Percentiles rank a stretch among this genome's conserved stretches.
Evolutionary conservation across 768 basidiomycete species (phyloP).

Genomic region (Russula abietina): DNA sequence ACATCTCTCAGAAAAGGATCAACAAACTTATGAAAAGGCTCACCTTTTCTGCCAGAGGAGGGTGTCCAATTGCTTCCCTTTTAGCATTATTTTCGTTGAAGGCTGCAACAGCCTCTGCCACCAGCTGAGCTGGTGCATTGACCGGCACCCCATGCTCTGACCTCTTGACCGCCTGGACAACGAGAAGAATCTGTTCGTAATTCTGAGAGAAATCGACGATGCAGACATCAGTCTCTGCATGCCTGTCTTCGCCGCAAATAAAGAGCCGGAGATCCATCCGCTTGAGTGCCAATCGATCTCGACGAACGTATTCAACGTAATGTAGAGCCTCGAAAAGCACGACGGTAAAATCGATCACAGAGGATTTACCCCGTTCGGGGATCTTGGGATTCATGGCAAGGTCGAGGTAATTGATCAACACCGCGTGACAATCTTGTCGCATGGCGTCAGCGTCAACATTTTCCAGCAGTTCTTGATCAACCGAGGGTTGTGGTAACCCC

Average conservation of each 20-base stretch:
- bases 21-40: neutral
- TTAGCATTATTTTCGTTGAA: neutral
- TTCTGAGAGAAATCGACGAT: neutral
- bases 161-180: constrained; percentile 15
- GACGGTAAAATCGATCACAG: neutral
- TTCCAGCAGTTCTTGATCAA: neutral
- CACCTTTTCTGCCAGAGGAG: neutral
- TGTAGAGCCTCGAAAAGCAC: neutral
- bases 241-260: neutral
- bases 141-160: neutral
- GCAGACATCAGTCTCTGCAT: constrained; percentile 2
- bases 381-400: neutral
- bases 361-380: neutral
- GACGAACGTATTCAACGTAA: neutral
- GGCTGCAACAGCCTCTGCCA: neutral
- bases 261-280: neutral
- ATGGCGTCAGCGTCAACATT: neutral
- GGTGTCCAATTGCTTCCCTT: neutral
- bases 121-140: neutral
- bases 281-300: neutral
- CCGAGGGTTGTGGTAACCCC: neutral
- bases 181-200: constrained; percentile 1
- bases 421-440: neutral
- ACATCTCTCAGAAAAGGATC: neutral
- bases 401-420: neutral